These are phyloP conservation scores for Pichia nakasei DNA, from an alignment of 805 yeast genomes.

Conservation along the genomic window DNA sequence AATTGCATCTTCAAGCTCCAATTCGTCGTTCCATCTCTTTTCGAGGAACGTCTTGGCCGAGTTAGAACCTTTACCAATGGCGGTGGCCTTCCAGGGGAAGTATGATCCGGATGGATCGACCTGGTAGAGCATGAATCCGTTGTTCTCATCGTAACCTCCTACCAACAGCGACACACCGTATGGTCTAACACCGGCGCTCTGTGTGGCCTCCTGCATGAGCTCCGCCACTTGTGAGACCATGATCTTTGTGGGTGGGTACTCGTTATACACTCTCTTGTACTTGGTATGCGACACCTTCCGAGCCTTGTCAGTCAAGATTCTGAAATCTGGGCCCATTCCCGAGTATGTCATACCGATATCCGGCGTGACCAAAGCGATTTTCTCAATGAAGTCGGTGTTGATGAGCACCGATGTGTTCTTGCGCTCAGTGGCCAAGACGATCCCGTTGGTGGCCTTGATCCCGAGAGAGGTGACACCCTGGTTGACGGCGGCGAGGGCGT, in stretches of 20 bases:
- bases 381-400: slow-evolving; percentile 63
- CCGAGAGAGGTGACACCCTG: slow-evolving; percentile 97
- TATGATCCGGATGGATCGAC: slow-evolving; percentile 97
- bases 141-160: slow-evolving; percentile 80
- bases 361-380: slow-evolving; percentile 81
- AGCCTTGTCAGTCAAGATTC: slow-evolving; percentile 89
- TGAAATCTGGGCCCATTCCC: slow-evolving; percentile 98
- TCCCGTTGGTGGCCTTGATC: slow-evolving; percentile 88
- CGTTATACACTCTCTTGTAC: slow-evolving; percentile 89
- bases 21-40: slow-evolving; percentile 95
- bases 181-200: slow-evolving; percentile 98
- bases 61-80: slow-evolving; percentile 91
- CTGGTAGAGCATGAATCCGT: slow-evolving; percentile 77
- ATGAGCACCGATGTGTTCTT: slow-evolving; percentile 74
- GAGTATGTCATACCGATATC: slow-evolving; percentile 94
- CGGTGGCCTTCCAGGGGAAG: slow-evolving; percentile 99
- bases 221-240: slow-evolving; percentile 92
- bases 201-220: slow-evolving; percentile 93
- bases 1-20: slow-evolving; percentile 96
- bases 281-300: slow-evolving; percentile 88
- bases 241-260: slow-evolving; percentile 93
- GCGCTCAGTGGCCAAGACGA: slow-evolving; percentile 94
- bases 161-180: slow-evolving; percentile 90
- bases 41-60: slow-evolving; percentile 97
- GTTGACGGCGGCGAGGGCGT: slow-evolving; percentile 94